Evolutionary conservation across 2,329 filamentous ascomycete genomes (phyloP).

Genomic region (Calonectria leucothoes): DNA sequence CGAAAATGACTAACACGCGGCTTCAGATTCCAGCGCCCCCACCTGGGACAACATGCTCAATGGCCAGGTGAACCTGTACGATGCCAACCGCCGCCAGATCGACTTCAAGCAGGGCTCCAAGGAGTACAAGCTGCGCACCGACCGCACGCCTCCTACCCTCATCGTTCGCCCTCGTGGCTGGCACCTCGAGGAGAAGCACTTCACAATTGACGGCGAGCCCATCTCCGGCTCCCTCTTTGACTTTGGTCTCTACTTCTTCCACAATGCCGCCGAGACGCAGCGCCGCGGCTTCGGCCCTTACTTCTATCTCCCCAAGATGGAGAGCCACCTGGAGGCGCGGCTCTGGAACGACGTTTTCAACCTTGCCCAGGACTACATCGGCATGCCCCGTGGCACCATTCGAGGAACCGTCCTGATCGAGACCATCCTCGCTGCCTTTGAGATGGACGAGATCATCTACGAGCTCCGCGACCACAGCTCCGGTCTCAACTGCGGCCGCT

Average conservation of each 20-base stretch:
- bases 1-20: slow-evolving; percentile 30
- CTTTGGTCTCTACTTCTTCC: slow-evolving; percentile 99
- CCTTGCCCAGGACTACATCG: slow-evolving; percentile 91
- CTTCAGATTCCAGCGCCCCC: slow-evolving; percentile 87
- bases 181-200: slow-evolving; percentile 98
- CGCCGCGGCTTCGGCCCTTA: slow-evolving; percentile 89
- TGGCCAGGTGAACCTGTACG: slow-evolving; percentile 97
- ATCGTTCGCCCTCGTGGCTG: slow-evolving; percentile 96
- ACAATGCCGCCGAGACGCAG: slow-evolving; percentile 92
- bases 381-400: slow-evolving; percentile 90
- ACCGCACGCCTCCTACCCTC: slow-evolving; percentile 85
- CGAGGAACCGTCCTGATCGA: slow-evolving; percentile 96
- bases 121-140: slow-evolving; percentile 96
- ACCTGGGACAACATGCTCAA: slow-evolving; percentile 99
- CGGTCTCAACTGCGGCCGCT: slow-evolving; percentile 96
- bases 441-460: slow-evolving; percentile 99
- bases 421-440: slow-evolving; percentile 96
- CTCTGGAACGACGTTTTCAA: slow-evolving; percentile 99
- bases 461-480: slow-evolving; percentile 97
- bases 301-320: slow-evolving; percentile 99
- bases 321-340: slow-evolving; percentile 95
- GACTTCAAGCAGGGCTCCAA: slow-evolving; percentile 97
- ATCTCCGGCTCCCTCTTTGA: slow-evolving; percentile 95
- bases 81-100: slow-evolving; percentile 91
- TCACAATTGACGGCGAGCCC: slow-evolving; percentile 94